Evolutionary conservation across 2,329 filamentous ascomycete genomes (phyloP).

Genomic region (Phaeomoniella chlamydospora): DNA sequence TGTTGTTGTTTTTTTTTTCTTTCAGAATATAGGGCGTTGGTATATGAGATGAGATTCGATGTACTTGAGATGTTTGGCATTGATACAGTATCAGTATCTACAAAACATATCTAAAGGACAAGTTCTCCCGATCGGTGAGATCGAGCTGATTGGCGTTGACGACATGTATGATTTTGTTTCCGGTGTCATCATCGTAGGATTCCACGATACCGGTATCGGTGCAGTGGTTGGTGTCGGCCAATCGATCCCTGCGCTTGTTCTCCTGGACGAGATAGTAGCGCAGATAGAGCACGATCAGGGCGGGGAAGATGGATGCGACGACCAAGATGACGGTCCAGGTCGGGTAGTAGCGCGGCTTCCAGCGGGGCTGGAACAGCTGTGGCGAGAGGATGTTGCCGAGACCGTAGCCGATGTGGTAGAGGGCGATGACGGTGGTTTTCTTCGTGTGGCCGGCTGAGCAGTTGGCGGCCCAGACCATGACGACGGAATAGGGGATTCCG

Average conservation of each 20-base stretch:
- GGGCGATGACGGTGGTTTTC: conserved; percentile 25
- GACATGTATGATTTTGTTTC: conserved; percentile 13
- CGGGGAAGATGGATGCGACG: conserved; percentile 23
- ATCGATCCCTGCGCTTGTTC: conserved; percentile 22
- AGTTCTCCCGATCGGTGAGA: conserved; percentile 21
- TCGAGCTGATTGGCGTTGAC: conserved; percentile 22
- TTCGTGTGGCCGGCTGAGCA: conserved; percentile 26
- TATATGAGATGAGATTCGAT: neutral
- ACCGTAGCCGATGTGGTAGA: conserved; percentile 25
- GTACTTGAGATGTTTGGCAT: neutral
- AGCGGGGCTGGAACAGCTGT: conserved; percentile 24
- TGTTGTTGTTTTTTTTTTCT: too few relatives aligned
- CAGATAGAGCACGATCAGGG: conserved; percentile 23
- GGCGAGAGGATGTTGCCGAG: conserved; percentile 28
- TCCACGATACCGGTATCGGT: conserved; percentile 15
- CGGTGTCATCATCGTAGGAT: conserved; percentile 13
- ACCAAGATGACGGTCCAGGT: conserved; percentile 14
- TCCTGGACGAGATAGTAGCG: conserved; percentile 24
- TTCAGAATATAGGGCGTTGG: too few relatives aligned
- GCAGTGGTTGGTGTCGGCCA: conserved; percentile 9
- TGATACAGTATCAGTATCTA: neutral
- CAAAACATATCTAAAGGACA: conserved; percentile 7
- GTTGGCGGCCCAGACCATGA: conserved; percentile 25
- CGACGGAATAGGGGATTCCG: conserved; percentile 22
- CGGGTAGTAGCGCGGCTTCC: conserved; percentile 16